Evolutionary conservation across 106 monocot genomes (phyloP).

Genomic region (Dendrobium officinale): DNA sequence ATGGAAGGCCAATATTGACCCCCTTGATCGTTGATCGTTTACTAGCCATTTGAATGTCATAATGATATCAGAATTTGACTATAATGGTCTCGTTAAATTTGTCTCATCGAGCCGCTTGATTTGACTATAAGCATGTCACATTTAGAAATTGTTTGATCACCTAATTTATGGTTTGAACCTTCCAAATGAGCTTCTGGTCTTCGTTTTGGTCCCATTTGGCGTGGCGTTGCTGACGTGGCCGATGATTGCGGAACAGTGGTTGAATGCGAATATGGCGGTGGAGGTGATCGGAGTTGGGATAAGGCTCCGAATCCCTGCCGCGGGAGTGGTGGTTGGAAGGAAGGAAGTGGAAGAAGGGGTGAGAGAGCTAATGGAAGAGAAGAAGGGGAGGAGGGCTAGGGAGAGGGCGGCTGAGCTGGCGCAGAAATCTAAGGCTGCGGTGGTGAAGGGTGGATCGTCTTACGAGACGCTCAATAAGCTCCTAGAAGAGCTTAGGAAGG

Average conservation of each 20-base stretch:
- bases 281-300: slow-evolving; percentile 23
- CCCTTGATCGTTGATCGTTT: no score
- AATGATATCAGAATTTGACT: no score
- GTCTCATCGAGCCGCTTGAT: no score
- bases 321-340: slow-evolving; percentile 1
- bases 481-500: slow-evolving; percentile 10
- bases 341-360: slow-evolving; percentile 13
- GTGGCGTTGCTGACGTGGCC: slow-evolving; percentile 49
- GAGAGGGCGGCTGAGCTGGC: slow-evolving; percentile 8
- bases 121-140: no score
- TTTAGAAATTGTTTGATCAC: no score
- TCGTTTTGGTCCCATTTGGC: slow-evolving; percentile 1
- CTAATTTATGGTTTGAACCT: no score
- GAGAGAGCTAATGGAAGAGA: slow-evolving; percentile 19
- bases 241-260: slow-evolving; percentile 41
- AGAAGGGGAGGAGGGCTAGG: slow-evolving; percentile 15
- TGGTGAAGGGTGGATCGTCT: slow-evolving; percentile 19
- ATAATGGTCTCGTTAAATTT: no score
- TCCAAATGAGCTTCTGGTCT: no score
- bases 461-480: slow-evolving; percentile 2
- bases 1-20: no score
- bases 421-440: slow-evolving; percentile 3
- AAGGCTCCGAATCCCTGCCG: neutral
- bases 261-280: slow-evolving; percentile 41
- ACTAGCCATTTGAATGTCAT: no score